Base-by-base conservation (phyloP, 2,329 filamentous ascomycete species). In the Aspergillus tubingensis region DNA sequence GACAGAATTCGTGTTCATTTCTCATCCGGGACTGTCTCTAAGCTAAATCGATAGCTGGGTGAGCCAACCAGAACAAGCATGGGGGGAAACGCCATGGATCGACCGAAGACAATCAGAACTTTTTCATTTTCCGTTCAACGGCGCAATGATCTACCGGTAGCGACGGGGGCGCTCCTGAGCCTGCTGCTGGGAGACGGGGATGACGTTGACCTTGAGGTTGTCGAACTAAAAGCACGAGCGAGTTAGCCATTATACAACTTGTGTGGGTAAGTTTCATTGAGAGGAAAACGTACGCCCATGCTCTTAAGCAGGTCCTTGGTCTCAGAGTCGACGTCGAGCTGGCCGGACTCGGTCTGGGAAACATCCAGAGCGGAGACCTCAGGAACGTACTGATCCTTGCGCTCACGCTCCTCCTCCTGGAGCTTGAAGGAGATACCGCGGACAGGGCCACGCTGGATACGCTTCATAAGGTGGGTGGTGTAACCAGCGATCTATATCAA, bases 371-470 rank as follows among this genome's bases (percentile, higher is more conserved):
- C 95, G 64, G 96, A 99, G 74, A 99, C 87, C 85, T 99, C 95
- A 78, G 95, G 95, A 70, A 99, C 95, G 86, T 97, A 99, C 87
- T 99, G 95, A 86, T 99, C 95, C 91, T 99, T 99, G 81, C 95
- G 91, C 86, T 99, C 95, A 88, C 95, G 92, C 90, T 99, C 95
- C 87, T 99, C 95, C 86, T 99, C 95, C 86, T 99, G 95, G 65
- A 99, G 91, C 89, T 99, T 99, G 93, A 99, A 99, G 83, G 96
- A 99, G 85, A 99, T 99, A 86, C 95, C 95, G 76, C 95, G 96
- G 83, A 99, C 95, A 70, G 95, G 95, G 70, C 95, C 95, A 81
- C 95, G 92, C 87, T 98, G 95, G 76, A 99, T 99, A 83, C 95
- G 95, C 90, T 98, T 98, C 96, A 99, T 99, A 83, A 96, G 81